These are phyloP conservation scores for Dictyostelium firmibasis DNA, from an alignment of 78 protist genomes.

Conservation along the genomic window DNA sequence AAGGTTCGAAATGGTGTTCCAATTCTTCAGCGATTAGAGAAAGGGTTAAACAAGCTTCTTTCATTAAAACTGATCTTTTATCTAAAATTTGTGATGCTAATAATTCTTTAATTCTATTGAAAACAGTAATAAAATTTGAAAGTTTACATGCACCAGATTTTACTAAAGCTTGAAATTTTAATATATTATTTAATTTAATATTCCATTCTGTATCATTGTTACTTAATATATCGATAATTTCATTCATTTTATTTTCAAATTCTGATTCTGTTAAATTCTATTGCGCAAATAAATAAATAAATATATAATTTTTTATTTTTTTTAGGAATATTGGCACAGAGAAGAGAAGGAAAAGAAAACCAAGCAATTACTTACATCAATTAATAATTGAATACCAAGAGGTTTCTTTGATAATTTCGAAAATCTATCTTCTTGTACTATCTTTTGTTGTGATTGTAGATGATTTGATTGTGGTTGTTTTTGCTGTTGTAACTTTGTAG, in stretches of 20 bases:
- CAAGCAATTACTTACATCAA: not conserved
- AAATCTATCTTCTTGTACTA: not conserved
- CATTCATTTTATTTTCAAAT: conserved; percentile 8
- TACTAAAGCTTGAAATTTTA: conserved; percentile 37
- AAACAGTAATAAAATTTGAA: not conserved
- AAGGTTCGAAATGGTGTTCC: conserved; percentile 35
- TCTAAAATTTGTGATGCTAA: not conserved
- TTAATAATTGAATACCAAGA: not conserved
- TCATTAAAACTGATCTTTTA: conserved; percentile 42
- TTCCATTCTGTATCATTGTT: conserved; percentile 25
- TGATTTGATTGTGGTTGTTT: not conserved
- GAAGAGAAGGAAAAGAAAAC: not conserved
- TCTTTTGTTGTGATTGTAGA: not conserved
- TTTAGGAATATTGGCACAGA: too few species aligned
- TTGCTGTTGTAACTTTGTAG: not conserved
- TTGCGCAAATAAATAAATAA: too few species aligned
- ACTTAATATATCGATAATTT: not conserved
- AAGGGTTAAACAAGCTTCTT: conserved; percentile 42
- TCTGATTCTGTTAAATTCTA: conserved; percentile 13
- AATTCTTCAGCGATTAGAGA: not conserved
- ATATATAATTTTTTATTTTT: too few species aligned
- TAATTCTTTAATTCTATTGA: conserved; percentile 5
- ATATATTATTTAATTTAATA: conserved; percentile 24
- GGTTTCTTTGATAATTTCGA: not conserved
- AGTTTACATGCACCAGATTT: conserved; percentile 14